A percentile compares a stretch with the other conserved stretches of the same genome.
Conservation (phyloP, 2,329 filamentous ascomycete species). For the Trichophaea hybrida region DNA sequence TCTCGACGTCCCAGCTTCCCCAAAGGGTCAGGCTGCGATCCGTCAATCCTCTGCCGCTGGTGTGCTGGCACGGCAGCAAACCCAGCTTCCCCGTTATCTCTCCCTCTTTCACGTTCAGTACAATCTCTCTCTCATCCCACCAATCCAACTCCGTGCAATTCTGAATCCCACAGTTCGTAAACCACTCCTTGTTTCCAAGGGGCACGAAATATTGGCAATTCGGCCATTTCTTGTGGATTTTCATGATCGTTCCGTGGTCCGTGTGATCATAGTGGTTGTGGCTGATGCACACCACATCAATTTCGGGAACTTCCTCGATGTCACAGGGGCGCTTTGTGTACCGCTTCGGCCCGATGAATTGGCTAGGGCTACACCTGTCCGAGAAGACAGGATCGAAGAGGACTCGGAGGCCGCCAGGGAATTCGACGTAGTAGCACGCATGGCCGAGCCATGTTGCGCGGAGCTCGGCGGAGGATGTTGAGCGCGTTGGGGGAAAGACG, state of each 20-base stretch:
- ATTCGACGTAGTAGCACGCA: constrained; percentile 86
- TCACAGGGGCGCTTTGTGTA: constrained; percentile 65
- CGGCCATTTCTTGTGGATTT: constrained; percentile 56
- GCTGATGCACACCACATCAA: constrained; percentile 63
- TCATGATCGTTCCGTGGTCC: constrained; percentile 57
- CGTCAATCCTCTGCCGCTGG: constrained; percentile 44
- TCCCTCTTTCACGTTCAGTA: constrained; percentile 33
- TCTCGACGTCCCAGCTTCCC: constrained; percentile 70
- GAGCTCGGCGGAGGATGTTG: constrained; percentile 40
- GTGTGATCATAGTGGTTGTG: constrained; percentile 93
- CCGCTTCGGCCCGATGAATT: constrained; percentile 54
- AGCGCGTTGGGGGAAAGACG: constrained; percentile 48
- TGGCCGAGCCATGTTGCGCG: constrained; percentile 91
- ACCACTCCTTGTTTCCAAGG: constrained; percentile 65
- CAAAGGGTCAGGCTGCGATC: constrained; percentile 69
- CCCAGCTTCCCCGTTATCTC: constrained; percentile 57
- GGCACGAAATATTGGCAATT: constrained; percentile 79
- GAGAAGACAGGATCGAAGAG: constrained; percentile 92
- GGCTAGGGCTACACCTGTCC: constrained; percentile 66
- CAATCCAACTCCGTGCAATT: constrained; percentile 85
- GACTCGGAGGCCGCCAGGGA: constrained; percentile 68
- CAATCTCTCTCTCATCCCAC: constrained; percentile 78
- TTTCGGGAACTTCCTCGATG: constrained; percentile 59
- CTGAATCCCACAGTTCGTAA: constrained; percentile 46
- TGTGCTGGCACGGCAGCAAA: constrained; percentile 76